These are phyloP conservation scores for Massarina eburnea DNA, from an alignment of 2,329 filamentous ascomycete species.

Conservation along the genomic window DNA sequence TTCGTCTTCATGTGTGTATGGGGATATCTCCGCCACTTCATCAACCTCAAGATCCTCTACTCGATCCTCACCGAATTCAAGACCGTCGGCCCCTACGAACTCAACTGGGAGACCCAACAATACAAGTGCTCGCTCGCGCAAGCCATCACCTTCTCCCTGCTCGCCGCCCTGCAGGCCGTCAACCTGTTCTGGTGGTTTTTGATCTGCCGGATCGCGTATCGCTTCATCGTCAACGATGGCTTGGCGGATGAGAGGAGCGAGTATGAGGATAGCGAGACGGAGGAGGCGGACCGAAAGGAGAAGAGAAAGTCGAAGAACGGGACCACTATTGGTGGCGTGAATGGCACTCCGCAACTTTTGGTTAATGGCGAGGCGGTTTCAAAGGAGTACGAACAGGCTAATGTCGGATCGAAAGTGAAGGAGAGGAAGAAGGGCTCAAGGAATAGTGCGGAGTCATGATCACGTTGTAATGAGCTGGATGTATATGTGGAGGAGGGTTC, in stretches of 20 bases:
- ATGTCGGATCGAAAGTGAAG: neutral
- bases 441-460: too few relatives aligned
- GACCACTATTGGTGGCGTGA: conserved; percentile 6
- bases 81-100: conserved; percentile 71
- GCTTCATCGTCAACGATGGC: conserved; percentile 64
- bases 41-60: conserved; percentile 76
- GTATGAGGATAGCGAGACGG: conserved; percentile 56
- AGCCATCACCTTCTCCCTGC: conserved; percentile 65
- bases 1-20: conserved; percentile 77
- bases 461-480: too few relatives aligned
- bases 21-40: conserved; percentile 87
- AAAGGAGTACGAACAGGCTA: neutral
- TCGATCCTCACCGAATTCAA: conserved; percentile 75
- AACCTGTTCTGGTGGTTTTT: conserved; percentile 83
- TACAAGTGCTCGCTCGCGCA: conserved; percentile 76
- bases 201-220: conserved; percentile 73
- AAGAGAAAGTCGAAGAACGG: conserved; percentile 7
- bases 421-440: neutral
- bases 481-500: too few relatives aligned
- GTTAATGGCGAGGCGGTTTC: conserved; percentile 28
- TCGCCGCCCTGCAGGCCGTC: conserved; percentile 69
- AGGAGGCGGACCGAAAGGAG: conserved; percentile 32
- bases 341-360: conserved; percentile 27
- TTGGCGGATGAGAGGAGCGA: conserved; percentile 73
- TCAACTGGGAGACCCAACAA: conserved; percentile 75